Percentiles rank a stretch among this genome's conserved stretches.
phyloP scores from a whole-genome alignment of 1,139 yeast genomes.

The Zygosaccharomyces pseudobailii region DNA sequence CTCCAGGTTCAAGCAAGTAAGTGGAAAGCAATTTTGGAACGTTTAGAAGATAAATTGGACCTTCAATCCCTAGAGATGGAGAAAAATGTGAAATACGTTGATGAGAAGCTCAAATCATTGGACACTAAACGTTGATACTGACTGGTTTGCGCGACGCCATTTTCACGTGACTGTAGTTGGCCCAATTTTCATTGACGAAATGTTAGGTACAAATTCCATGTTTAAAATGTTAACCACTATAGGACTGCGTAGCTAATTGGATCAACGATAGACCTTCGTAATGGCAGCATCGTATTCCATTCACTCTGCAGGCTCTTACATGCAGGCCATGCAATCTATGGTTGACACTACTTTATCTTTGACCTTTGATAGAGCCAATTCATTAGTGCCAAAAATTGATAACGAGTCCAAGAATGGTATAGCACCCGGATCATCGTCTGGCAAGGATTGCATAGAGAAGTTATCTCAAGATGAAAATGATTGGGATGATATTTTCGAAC shows the following conservation, averaged over 20 bases:
- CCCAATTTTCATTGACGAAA: not conserved
- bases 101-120: not conserved
- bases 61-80: constrained; percentile 21
- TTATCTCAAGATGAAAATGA: constrained; percentile 34
- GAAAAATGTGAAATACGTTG: not conserved
- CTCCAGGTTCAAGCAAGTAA: constrained; percentile 39
- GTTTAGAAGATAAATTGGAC: constrained; percentile 39
- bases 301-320: constrained; percentile 67
- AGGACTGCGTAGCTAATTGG: too few species aligned
- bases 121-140: not conserved
- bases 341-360: constrained; percentile 42
- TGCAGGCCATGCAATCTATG: constrained; percentile 74
- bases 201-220: not conserved
- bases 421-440: constrained; percentile 17
- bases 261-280: not conserved
- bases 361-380: constrained; percentile 24
- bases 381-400: constrained; percentile 30
- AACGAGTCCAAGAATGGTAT: constrained; percentile 26
- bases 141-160: not conserved
- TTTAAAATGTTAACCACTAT: not conserved
- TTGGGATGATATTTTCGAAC: constrained; percentile 37
- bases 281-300: constrained; percentile 44
- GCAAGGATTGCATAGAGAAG: constrained; percentile 22
- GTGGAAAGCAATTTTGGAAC: constrained; percentile 41
- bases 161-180: not conserved